Conservation (phyloP, 257 asterid genomes). For the Rubia yunnanensis region DNA sequence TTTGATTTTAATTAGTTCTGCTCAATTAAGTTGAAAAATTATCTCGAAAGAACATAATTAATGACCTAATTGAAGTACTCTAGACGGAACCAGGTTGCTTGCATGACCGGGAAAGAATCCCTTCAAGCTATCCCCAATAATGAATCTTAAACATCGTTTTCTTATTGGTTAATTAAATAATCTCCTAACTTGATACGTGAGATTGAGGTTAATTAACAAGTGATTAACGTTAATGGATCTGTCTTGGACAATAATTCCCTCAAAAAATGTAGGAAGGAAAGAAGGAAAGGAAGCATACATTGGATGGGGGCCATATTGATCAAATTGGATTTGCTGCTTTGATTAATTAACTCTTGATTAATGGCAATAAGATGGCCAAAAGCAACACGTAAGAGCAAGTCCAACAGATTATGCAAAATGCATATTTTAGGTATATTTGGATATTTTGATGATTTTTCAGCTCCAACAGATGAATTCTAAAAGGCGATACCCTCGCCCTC, state of each 20-base stretch:
- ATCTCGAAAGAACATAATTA: too few relatives aligned
- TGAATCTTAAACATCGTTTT: constrained; percentile 2
- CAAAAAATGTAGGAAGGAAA: neutral
- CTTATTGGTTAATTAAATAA: neutral
- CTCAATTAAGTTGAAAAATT: too few relatives aligned
- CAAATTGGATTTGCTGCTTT: neutral
- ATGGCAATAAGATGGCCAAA: neutral
- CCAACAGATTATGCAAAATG: too few relatives aligned
- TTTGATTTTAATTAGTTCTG: too few relatives aligned
- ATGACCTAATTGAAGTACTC: neutral
- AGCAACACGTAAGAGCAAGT: constrained; percentile 2
- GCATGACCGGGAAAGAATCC: constrained; percentile 1
- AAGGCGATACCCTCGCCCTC: too few relatives aligned
- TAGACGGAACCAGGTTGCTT: neutral
- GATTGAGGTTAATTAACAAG: neutral
- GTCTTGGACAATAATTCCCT: neutral
- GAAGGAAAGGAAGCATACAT: neutral
- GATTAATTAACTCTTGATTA: neutral
- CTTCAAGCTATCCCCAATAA: neutral
- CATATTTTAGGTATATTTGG: too few relatives aligned
- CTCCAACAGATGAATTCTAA: too few relatives aligned
- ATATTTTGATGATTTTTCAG: too few relatives aligned
- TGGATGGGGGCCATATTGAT: neutral
- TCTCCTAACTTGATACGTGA: neutral
- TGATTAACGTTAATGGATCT: neutral